phyloP scores from a whole-genome alignment of 805 yeast genomes.

The Spathaspora girioi region DNA sequence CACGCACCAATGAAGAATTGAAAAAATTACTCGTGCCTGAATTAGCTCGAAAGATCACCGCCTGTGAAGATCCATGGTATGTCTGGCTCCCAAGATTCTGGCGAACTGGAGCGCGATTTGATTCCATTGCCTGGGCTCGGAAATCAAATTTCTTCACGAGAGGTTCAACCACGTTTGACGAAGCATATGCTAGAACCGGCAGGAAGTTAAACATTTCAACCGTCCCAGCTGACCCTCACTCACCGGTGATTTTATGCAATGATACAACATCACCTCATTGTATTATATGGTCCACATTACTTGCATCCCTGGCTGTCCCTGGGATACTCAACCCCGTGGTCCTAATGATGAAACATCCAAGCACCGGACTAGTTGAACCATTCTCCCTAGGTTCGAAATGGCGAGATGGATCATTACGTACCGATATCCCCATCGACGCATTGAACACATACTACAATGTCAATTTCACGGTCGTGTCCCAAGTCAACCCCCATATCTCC shows the following conservation, averaged over 20 bases:
- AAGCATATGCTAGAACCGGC: constrained; percentile 67
- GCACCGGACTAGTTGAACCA: constrained; percentile 47
- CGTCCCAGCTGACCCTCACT: constrained; percentile 78
- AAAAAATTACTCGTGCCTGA: constrained; percentile 53
- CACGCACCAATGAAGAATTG: constrained; percentile 67
- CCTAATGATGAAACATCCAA: constrained; percentile 58
- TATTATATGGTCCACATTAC: constrained; percentile 73
- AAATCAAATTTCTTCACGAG: constrained; percentile 66
- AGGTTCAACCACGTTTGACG: constrained; percentile 71
- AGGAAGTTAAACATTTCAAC: constrained; percentile 69
- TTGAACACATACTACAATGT: constrained; percentile 73
- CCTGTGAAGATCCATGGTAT: constrained; percentile 61
- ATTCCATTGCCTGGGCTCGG: constrained; percentile 69
- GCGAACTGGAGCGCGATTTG: constrained; percentile 76
- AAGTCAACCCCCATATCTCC: constrained; percentile 79
- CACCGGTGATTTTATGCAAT: constrained; percentile 76
- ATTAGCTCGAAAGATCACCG: constrained; percentile 60
- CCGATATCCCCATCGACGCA: constrained; percentile 75
- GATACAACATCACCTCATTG: constrained; percentile 76
- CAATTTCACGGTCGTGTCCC: constrained; percentile 72
- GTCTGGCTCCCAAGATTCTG: constrained; percentile 64
- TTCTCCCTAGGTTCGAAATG: constrained; percentile 72
- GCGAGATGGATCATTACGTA: constrained; percentile 76
- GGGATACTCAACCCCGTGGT: constrained; percentile 79
- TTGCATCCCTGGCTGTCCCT: constrained; percentile 82